Conservation (phyloP, 2,329 filamentous ascomycete species). For the Thelonectria rubi region DNA sequence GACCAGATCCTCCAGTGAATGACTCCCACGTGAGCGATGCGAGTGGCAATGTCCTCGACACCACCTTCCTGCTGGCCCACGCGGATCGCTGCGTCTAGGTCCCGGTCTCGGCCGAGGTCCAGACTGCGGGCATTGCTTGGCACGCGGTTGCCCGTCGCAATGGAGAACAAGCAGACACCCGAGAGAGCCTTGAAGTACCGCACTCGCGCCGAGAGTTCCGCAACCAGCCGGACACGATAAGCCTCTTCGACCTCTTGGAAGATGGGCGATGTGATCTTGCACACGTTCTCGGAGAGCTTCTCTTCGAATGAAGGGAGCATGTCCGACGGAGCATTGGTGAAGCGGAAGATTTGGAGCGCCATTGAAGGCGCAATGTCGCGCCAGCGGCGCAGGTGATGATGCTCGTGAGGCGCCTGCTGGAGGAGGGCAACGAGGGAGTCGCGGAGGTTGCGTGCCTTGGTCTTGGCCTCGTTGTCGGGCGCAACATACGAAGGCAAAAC, state of each 20-base stretch:
- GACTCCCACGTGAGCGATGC: constrained; percentile 83
- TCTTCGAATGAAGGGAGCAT: constrained; percentile 59
- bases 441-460: constrained; percentile 60
- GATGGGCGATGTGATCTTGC: constrained; percentile 53
- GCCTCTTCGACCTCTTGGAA: constrained; percentile 60
- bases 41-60: constrained; percentile 75
- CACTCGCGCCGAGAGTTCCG: constrained; percentile 59
- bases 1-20: constrained; percentile 93
- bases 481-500: constrained; percentile 51
- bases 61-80: constrained; percentile 62
- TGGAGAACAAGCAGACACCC: constrained; percentile 63
- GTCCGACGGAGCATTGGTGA: constrained; percentile 59
- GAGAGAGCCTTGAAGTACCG: constrained; percentile 62
- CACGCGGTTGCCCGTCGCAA: constrained; percentile 62
- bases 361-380: constrained; percentile 61
- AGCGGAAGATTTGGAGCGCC: constrained; percentile 68
- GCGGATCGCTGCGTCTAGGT: constrained; percentile 48
- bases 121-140: constrained; percentile 49
- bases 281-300: constrained; percentile 57
- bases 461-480: constrained; percentile 52
- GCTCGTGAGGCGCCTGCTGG: constrained; percentile 57
- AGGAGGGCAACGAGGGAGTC: constrained; percentile 63
- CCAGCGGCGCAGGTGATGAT: constrained; percentile 59
- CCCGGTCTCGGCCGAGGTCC: constrained; percentile 45
- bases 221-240: constrained; percentile 60